Percentiles rank a stretch among this genome's conserved stretches.
These are phyloP conservation scores for Penstemon davidsonii DNA, from an alignment of 257 asterid species.

Conservation along the genomic window DNA sequence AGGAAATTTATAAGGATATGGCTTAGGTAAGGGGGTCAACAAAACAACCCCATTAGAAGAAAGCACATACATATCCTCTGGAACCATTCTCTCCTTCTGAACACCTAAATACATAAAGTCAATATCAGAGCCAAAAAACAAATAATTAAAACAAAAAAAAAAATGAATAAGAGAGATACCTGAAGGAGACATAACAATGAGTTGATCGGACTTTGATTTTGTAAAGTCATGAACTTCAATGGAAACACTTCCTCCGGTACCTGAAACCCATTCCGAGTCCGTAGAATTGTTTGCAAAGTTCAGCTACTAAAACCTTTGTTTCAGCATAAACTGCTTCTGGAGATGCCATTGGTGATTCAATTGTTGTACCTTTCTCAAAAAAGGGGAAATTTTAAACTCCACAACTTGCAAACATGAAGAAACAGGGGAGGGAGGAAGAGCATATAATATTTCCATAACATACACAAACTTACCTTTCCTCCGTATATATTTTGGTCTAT, in stretches of 20 bases:
- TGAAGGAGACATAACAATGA: conserved; percentile 91
- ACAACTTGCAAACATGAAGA: no score
- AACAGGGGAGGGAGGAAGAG: no score
- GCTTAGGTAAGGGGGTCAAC: neutral
- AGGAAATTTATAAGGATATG: conserved; percentile 1
- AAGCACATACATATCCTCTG: conserved; percentile 12
- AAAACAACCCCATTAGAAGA: neutral
- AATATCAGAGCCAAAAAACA: neutral
- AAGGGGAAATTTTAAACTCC: no score
- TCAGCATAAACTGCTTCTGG: conserved; percentile 12
- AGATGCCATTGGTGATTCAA: no score
- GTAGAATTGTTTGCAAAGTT: conserved; percentile 93
- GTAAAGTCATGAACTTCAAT: conserved; percentile 80
- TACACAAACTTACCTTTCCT: no score
- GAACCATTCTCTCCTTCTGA: conserved; percentile 18
- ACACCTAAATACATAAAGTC: neutral
- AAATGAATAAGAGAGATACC: conserved; percentile 38
- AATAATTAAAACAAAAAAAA: neutral
- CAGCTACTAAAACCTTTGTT: conserved; percentile 71
- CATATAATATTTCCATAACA: no score
- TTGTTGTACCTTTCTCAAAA: no score
- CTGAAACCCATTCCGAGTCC: conserved; percentile 91
- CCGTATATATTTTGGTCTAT: no score
- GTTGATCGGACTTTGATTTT: conserved; percentile 79
- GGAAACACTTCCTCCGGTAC: conserved; percentile 99